phyloP scores from a whole-genome alignment of 2,329 filamentous ascomycete genomes.

The Trematosphaeria pertusa region DNA sequence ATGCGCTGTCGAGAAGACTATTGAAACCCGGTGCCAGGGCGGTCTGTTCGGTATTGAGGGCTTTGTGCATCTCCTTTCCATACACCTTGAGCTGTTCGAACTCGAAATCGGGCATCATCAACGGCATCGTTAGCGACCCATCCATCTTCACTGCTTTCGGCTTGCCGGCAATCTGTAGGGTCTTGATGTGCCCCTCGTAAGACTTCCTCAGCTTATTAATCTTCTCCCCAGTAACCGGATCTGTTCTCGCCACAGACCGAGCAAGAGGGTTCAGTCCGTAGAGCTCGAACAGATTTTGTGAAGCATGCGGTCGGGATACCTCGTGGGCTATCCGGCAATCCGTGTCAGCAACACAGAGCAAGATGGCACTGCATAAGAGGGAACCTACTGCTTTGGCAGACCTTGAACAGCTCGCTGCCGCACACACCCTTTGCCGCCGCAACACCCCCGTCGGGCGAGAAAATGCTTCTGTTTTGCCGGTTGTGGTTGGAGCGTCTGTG shows the following conservation, averaged over 20 bases:
- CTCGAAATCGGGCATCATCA: constrained; percentile 50
- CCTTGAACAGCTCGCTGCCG: constrained; percentile 44
- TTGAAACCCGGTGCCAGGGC: constrained; percentile 30
- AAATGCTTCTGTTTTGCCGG: constrained; percentile 46
- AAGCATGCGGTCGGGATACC: constrained; percentile 62
- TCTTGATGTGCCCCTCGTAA: constrained; percentile 61
- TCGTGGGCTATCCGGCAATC: constrained; percentile 40
- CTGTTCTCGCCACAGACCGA: constrained; percentile 64
- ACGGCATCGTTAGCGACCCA: constrained; percentile 39
- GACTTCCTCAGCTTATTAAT: constrained; percentile 67
- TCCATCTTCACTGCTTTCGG: constrained; percentile 55
- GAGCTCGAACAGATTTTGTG: constrained; percentile 65
- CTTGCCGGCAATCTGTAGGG: constrained; percentile 56
- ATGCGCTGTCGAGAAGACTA: constrained; percentile 49
- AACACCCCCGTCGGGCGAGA: constrained; percentile 32
- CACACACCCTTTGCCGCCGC: constrained; percentile 39
- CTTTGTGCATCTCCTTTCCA: constrained; percentile 49
- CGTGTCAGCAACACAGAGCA: constrained; percentile 37
- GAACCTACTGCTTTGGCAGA: constrained; percentile 44
- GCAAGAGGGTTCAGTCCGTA: constrained; percentile 65
- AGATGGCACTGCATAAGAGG: constrained; percentile 25
- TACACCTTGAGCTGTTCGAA: constrained; percentile 49
- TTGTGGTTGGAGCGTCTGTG: constrained; percentile 56
- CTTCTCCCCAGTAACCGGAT: constrained; percentile 70
- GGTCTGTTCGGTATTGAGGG: constrained; percentile 36